Percentiles rank a stretch among this genome's conserved stretches.
Evolutionary conservation across 768 basidiomycete genomes (phyloP).

Genomic region (Psilocybe cyanescens): DNA sequence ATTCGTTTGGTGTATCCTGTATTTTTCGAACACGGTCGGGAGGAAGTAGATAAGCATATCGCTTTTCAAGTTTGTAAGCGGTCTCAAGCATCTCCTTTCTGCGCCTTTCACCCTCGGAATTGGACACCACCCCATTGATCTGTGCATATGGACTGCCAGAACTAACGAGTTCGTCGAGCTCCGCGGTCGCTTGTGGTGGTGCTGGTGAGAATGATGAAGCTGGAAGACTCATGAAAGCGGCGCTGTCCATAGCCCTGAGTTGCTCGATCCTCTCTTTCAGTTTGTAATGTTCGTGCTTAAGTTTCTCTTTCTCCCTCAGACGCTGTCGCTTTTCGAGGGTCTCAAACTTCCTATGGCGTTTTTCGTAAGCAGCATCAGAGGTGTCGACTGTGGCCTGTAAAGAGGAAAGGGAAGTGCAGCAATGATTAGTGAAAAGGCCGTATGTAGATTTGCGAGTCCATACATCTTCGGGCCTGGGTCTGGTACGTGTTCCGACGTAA

Average conservation of each 20-base stretch:
- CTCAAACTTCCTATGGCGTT: slow-evolving; percentile 86
- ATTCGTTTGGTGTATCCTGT: slow-evolving; percentile 29
- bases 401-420: slow-evolving; percentile 10
- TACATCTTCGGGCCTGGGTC: slow-evolving; percentile 76
- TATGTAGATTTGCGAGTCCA: slow-evolving; percentile 31
- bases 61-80: slow-evolving; percentile 67
- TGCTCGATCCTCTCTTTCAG: slow-evolving; percentile 89
- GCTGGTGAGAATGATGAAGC: slow-evolving; percentile 58
- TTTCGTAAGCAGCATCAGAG: slow-evolving; percentile 80
- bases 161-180: slow-evolving; percentile 24
- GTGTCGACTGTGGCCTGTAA: slow-evolving; percentile 63
- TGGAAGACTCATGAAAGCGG: slow-evolving; percentile 68
- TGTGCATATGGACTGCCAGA: slow-evolving; percentile 35
- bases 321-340: slow-evolving; percentile 85
- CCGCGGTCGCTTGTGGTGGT: slow-evolving; percentile 26
- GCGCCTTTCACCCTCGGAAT: slow-evolving; percentile 74
- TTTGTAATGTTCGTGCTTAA: slow-evolving; percentile 91
- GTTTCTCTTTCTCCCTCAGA: slow-evolving; percentile 87
- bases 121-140: slow-evolving; percentile 38
- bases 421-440: slow-evolving; percentile 14
- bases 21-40: slow-evolving; percentile 53
- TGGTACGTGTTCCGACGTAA: slow-evolving; percentile 69
- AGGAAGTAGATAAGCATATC: slow-evolving; percentile 76
- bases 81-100: slow-evolving; percentile 74
- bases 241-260: slow-evolving; percentile 70